Base-by-base conservation (phyloP, 768 basidiomycete genomes). In the Mycena sanguinolenta region DNA sequence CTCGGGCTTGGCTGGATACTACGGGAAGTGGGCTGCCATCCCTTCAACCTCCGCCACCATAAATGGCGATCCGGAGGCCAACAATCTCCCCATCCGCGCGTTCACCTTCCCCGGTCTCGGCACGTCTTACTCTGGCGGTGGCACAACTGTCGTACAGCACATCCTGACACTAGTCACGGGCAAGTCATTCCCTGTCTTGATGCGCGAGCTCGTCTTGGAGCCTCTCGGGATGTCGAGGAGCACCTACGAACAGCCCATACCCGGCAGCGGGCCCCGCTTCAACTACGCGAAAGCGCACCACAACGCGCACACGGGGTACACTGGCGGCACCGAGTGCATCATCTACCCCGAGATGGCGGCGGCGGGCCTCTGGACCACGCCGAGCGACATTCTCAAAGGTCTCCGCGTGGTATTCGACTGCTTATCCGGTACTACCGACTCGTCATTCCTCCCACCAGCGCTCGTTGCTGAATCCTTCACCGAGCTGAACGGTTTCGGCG, bases 71-170 rank as follows among this genome's bases (percentile, higher is more conserved):
- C 5, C 55, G 17, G 39, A 62, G 0, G 62, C 46, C 3, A 70
- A 70, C 50, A 57, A 63, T 32, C 69, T 57, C 12, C 57, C 63
- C 6, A 70, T 70, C 58, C 69, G 69, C 38, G 69, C 63, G 50
- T 70, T 70, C 30, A 70, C 63, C n/a, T 38, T 70, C 3, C 63
- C 63, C 28, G 62, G 69, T 0, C 69, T 70, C 21, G 69, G 69
- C 14, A 70, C 39, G 28, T 58, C 69, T 17, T 59, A 70, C 36
- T 70, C 69, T 16, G 62, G 62, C 49, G 63, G 69, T 17, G 69
- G 63, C 36, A 70, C 63, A 21, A 60, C 52, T 3, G 55, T 70
- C 2, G 50, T 70, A 13, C 69, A 70, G 28, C 39, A 70, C 39
- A 70, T 70, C 49, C 39, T 70, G 28, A 58, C 63, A 36, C 69